Percentiles rank a stretch among this genome's conserved stretches.
These are phyloP conservation scores for Termitomyces sp. DNA, from an alignment of 768 basidiomycete genomes.

Conservation along the genomic window DNA sequence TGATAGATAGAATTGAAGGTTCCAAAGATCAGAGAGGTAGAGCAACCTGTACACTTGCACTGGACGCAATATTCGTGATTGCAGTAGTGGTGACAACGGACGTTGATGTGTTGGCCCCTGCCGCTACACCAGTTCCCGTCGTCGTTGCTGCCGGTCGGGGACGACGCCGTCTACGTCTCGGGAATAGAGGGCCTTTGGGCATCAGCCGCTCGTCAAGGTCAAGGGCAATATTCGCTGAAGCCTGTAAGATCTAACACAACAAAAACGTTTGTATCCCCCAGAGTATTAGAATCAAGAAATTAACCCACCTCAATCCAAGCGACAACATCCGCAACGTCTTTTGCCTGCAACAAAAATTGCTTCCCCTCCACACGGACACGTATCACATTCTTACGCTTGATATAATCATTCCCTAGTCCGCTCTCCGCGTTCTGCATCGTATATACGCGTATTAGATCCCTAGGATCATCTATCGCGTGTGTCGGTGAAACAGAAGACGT, in stretches of 20 bases:
- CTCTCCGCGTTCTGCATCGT: conserved; percentile 90
- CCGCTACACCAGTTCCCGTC: not conserved
- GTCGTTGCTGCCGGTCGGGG: not conserved
- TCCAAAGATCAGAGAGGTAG: not conserved
- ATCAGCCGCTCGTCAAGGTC: conserved; percentile 91
- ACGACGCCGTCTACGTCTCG: conserved; percentile 24
- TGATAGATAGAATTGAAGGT: not conserved
- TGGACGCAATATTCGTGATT: not conserved
- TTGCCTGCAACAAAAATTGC: conserved; percentile 93
- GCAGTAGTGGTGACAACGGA: not conserved
- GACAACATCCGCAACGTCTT: conserved; percentile 79
- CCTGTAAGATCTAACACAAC: conserved; percentile 69
- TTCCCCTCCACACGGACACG: conserved; percentile 90
- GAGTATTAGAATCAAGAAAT: conserved; percentile 7
- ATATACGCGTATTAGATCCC: conserved; percentile 66
- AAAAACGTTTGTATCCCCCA: not conserved
- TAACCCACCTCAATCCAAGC: conserved; percentile 88
- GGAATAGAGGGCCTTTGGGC: conserved; percentile 87
- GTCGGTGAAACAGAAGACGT: not conserved
- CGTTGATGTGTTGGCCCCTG: not conserved
- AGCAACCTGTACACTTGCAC: not conserved
- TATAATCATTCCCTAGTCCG: conserved; percentile 91
- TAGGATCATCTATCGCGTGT: conserved; percentile 28
- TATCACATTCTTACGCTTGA: conserved; percentile 92
- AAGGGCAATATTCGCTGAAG: conserved; percentile 86